Evolutionary conservation across 164 flowering plant species (phyloP), one percentile per base, ranked within the genome.

Genomic region (Dillenia suffruticosa): DNA sequence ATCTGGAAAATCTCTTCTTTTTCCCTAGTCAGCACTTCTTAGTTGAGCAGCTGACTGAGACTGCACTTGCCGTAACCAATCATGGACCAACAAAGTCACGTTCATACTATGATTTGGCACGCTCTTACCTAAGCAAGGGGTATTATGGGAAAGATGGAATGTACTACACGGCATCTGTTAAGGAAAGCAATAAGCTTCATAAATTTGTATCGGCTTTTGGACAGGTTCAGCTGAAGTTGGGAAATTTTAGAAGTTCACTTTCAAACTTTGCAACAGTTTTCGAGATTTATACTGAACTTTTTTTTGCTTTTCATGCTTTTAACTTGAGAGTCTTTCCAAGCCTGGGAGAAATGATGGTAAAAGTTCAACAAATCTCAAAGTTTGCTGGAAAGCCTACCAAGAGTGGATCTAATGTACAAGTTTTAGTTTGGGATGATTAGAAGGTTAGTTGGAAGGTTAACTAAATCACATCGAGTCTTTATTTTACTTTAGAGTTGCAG

Each of bases 71-170:
- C 64, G 96, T 88, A 22, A 83, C 92, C 73, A 88, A 79, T 71
- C 99, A 89, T 75, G 96, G 96, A 58, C 87, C 90, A 48, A 85
- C 90, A 64, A 95, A 90, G 83, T 77, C 99, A 57, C 99, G 92
- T 68, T 90, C 99, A 16, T 95, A 82, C 77, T 95, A 92, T 70
- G 92, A 95, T 72, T 66, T 95, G 63, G 99, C 99, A 19, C 83
- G 97, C 54, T 95, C 94, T 58, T 95, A 95, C 78, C 99, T 90
- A 69, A 92, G 92, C 87, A 95, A 90, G 97, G 99, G 94, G 56
- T 96, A 95, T 66, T 95, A 84, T 81, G 99, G 92, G 75, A 95
- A 92, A 68, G 97, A 97, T 63, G 94, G 94, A 45, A 51, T 77
- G 66, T 92, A 88, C 67, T 95, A 95, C 74, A 82, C 85, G 97